Percentiles rank a stretch among this genome's conserved stretches.
Evolutionary conservation across 2,329 filamentous ascomycete species (phyloP).

Genomic region (Fusarium euwallaceae): DNA sequence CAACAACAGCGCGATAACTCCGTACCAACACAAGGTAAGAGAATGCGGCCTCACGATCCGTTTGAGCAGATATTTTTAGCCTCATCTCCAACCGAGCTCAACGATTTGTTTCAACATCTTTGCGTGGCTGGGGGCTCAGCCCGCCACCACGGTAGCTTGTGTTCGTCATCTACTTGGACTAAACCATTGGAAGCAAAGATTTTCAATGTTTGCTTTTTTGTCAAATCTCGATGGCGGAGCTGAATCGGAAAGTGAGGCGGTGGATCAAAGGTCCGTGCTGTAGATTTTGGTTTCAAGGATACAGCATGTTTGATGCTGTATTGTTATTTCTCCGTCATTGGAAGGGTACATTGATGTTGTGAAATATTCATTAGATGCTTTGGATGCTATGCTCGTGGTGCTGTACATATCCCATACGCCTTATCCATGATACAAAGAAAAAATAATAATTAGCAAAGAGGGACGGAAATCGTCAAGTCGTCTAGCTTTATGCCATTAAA

Average conservation of each 20-base stretch:
- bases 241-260: slow-evolving; percentile 5
- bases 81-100: not conserved
- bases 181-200: not conserved
- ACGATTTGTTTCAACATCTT: not conserved
- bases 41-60: not conserved
- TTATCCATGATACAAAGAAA: slow-evolving; percentile 6
- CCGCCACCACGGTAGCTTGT: not conserved
- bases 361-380: not conserved
- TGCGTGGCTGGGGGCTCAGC: not conserved
- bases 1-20: not conserved
- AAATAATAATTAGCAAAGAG: slow-evolving; percentile 12
- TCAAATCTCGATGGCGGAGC: not conserved
- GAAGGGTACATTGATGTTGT: not conserved
- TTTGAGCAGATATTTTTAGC: not conserved
- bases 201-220: slow-evolving; percentile 7
- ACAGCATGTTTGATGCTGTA: not conserved
- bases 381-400: not conserved
- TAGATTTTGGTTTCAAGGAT: not conserved
- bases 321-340: not conserved
- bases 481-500: slow-evolving; percentile 1
- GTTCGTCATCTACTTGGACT: not conserved
- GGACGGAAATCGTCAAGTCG: slow-evolving; percentile 14
- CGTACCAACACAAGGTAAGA: too few species aligned
- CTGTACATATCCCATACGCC: not conserved
- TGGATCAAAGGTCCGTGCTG: not conserved